Base-by-base conservation (phyloP, 1,284 basidiomycete species). In the Earliella scabrosa region DNA sequence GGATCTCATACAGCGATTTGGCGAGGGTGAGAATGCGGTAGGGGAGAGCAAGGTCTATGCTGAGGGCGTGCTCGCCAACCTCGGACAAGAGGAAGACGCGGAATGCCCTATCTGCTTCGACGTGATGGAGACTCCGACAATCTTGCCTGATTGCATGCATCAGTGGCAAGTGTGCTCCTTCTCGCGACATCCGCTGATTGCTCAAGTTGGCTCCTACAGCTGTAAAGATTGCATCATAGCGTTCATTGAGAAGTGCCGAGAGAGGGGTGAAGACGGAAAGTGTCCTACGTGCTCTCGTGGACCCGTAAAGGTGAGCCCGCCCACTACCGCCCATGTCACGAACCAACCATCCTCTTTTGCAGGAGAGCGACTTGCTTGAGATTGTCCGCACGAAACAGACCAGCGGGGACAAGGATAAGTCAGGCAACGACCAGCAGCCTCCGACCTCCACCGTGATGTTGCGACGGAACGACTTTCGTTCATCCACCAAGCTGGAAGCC, bases 31-130 rank as follows among this genome's bases (percentile, higher is more conserved):
- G 31, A 66, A 66, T 14, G 18, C 61, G 1, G 56, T 54, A 3
- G 66, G 69, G 13, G 66, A 72, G 38, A 74, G 71, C 44, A 82
- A 73, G 54, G 70, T 78, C 0, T 92, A 88, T 60, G 88, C 85
- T 0, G 82, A 87, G 62, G 79, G 82, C 38, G 86, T 91, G 4
- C 72, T 93, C 10, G 81, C 83, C 11, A 85, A 84, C 58, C 76
- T 91, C 6, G 73, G 78, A 2, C 76, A 81, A 41, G 75, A 76
- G 24, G 71, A 71, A n/a, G 63, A 66, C 10, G 63, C 70, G 3
- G 92, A 95, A 68, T 97, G 95, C 71, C 87, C 90, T 1, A 85
- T 93, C 35, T 97, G 95, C 71, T 79, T 93, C 58, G 87, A 89
- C 67, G 77, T 85, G 20, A 87, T 91, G 81, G 83, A 92, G 52